A percentile compares a stretch with the other conserved stretches of the same genome.
These are phyloP conservation scores for Tuctoria greenei DNA, from an alignment of 176 grass and related monocot genomes.

Conservation along the genomic window DNA sequence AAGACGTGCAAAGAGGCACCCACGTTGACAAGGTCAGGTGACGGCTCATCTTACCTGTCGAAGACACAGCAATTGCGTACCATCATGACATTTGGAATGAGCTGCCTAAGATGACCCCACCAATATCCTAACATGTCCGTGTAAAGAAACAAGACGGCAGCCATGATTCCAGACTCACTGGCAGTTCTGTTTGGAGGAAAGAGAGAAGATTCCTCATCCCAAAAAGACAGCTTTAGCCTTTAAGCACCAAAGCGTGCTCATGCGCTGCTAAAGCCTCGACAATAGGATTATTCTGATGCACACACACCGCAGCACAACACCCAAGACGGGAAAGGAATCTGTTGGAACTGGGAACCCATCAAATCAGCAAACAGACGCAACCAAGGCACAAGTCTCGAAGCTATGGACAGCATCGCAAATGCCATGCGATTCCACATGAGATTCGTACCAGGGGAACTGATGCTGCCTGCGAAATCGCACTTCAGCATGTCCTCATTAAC, in stretches of 20 bases:
- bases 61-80: not conserved
- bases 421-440: not conserved
- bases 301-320: not conserved
- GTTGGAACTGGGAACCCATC: not conserved
- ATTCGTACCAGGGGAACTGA: not conserved
- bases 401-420: no score
- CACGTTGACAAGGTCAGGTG: slow-evolving; percentile 26
- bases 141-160: not conserved
- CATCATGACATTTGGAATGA: slow-evolving; percentile 31
- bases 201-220: slow-evolving; percentile 29
- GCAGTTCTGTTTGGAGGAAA: slow-evolving; percentile 39
- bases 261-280: slow-evolving; percentile 31
- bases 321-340: slow-evolving; percentile 20
- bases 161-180: slow-evolving; percentile 34
- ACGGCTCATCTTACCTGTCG: slow-evolving; percentile 23
- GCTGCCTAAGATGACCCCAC: not conserved
- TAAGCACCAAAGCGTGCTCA: slow-evolving; percentile 29
- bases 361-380: not conserved
- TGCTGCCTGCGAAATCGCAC: not conserved
- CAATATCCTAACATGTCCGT: not conserved
- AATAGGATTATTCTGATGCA: slow-evolving; percentile 28
- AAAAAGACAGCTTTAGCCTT: slow-evolving; percentile 27
- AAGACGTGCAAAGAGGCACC: slow-evolving; percentile 8
- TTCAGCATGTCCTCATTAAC: not conserved
- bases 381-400: not conserved